Base-by-base conservation (phyloP, 495 filamentous ascomycete genomes). In the Collariella sp. region DNA sequence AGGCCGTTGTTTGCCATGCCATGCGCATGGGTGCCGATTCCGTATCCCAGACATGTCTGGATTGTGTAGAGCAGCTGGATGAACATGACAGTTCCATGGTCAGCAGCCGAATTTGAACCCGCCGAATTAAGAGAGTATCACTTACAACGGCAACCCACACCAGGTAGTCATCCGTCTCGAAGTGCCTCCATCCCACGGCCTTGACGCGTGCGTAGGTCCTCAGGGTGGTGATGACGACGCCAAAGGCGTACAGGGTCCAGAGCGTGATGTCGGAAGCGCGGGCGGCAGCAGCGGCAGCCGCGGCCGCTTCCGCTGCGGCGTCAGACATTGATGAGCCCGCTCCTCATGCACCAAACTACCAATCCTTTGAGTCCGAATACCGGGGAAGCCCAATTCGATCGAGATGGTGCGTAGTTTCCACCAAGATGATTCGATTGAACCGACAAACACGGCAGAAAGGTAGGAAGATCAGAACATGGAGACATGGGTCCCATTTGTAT, bases 1-100 rank as follows among this genome's bases (percentile, higher is more conserved):
- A 84, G 82, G 56, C 74, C 58, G 62, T 81, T 83, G 61, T 84
- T 84, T 26, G 80, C 79, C 26, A 84, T 70, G 2, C 81, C 81
- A 18, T 70, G 62, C 45, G 73, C 81, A 55, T 71, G 70, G 49
- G 64, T 59, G 19, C 67, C 72, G 24, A 71, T 67, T 6, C 60
- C 60, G 24, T 72, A 73, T 1, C 69, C 70, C 11, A 72, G 58
- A 22, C 62, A 61, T 0, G 67, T 63, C 61, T 73, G 67, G 10
- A 65, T 54, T 5, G 66, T 58, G 49, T 75, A 75, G 31, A 72
- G 54, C 16, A 65, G 35, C 69, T 72, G 34, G 16, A 23, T 10
- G 19, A 19, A 34, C 15, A 6, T 13, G 5, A 5, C 12, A 4
- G 43, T 15, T 15, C 43, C 13, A 34, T 7, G 46, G 18, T 46